Evolutionary conservation across 352 stramenopile species (phyloP).

Genomic region (Phytopythium kandeliae): DNA sequence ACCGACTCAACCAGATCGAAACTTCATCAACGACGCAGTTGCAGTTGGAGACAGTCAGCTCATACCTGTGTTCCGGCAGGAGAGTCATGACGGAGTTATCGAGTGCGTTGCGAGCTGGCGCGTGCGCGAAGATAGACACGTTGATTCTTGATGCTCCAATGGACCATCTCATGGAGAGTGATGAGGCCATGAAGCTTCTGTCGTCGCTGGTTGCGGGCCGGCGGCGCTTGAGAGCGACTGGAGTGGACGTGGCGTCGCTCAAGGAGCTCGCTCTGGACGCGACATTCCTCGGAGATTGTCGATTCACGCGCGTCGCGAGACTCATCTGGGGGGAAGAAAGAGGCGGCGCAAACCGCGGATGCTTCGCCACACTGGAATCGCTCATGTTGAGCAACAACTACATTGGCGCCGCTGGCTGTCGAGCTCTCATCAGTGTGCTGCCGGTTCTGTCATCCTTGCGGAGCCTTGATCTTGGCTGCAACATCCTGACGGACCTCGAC

Average conservation of each 20-base stretch:
- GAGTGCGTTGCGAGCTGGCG: slow-evolving; percentile 19
- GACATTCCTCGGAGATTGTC: slow-evolving; percentile 45
- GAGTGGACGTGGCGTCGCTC: slow-evolving; percentile 5
- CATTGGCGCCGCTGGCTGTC: slow-evolving; percentile 37
- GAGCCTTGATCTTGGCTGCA: slow-evolving; percentile 34
- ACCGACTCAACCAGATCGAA: neutral
- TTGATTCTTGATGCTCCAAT: slow-evolving; percentile 40
- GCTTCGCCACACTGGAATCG: slow-evolving; percentile 30
- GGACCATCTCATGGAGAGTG: slow-evolving; percentile 51
- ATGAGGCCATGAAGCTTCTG: slow-evolving; percentile 32
- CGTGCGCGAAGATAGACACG: slow-evolving; percentile 26
- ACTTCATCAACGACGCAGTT: neutral
- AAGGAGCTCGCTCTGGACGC: slow-evolving; percentile 38
- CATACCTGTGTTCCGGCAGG: neutral
- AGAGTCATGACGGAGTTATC: slow-evolving; percentile 15
- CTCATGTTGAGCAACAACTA: slow-evolving; percentile 55
- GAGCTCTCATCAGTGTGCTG: slow-evolving; percentile 26
- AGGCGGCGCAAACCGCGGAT: neutral
- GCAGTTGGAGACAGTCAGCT: too few relatives aligned
- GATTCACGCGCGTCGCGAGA: slow-evolving; percentile 26
- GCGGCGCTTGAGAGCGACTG: neutral
- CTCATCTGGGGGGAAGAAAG: slow-evolving; percentile 15
- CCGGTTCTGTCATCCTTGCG: slow-evolving; percentile 15
- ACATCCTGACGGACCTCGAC: slow-evolving; percentile 57
- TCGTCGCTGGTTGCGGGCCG: slow-evolving; percentile 22